Conservation (phyloP, 2,329 filamentous ascomycete species). For the Penicillium polonicum region DNA sequence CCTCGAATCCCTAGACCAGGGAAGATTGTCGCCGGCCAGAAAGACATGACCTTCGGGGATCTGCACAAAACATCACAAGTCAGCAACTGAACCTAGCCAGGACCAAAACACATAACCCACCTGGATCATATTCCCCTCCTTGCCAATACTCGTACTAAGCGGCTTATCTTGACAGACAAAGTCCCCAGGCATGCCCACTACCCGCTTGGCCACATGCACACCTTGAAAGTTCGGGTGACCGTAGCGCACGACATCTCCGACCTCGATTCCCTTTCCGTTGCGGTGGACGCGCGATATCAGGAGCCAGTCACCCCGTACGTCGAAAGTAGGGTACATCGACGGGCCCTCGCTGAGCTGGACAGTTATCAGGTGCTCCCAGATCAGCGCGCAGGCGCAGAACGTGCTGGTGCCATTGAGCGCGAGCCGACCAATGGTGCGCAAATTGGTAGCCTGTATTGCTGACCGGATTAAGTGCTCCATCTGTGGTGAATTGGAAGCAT, state of each 20-base stretch:
- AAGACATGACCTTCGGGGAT: constrained; percentile 91
- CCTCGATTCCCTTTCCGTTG: constrained; percentile 62
- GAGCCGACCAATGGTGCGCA: constrained; percentile 27
- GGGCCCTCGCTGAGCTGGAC: constrained; percentile 65
- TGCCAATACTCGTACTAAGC: constrained; percentile 34
- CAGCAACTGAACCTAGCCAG: constrained; percentile 3
- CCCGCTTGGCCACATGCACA: constrained; percentile 70
- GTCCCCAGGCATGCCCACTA: constrained; percentile 68
- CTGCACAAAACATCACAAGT: constrained; percentile 44
- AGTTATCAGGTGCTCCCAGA: constrained; percentile 60
- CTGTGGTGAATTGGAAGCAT: constrained; percentile 7
- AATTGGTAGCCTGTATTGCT: constrained; percentile 24
- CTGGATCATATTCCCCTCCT: constrained; percentile 45
- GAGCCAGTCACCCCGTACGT: constrained; percentile 64
- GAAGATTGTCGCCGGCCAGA: constrained; percentile 83
- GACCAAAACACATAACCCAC: constrained; percentile 42
- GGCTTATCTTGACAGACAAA: constrained; percentile 50
- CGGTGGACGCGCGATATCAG: constrained; percentile 67
- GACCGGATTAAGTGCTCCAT: constrained; percentile 35
- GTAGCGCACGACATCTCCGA: constrained; percentile 85
- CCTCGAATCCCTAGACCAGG: constrained; percentile 80
- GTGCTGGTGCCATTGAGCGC: constrained; percentile 34
- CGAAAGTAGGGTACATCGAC: constrained; percentile 87
- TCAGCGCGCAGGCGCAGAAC: constrained; percentile 38
- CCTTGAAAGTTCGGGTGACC: constrained; percentile 67